Evolutionary conservation across 2,329 filamentous ascomycete species (phyloP), one percentile per base, ranked within the genome.

Genomic region (Nigrospora sphaerica): DNA sequence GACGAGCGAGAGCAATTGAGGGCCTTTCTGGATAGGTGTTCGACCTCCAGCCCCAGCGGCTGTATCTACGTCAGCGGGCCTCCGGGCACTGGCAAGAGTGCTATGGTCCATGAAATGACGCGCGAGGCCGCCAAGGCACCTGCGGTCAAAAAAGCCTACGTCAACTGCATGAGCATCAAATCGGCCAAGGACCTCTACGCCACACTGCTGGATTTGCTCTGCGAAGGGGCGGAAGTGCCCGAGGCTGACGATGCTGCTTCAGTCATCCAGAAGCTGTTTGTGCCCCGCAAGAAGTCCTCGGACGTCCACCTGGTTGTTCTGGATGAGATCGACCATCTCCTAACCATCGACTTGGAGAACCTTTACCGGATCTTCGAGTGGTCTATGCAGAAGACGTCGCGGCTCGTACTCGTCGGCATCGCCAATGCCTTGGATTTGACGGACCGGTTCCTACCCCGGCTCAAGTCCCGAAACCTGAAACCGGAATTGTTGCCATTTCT

Each of bases 91-190:
- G 93, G 93, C 46, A 98, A 98, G 71, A 97, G 91, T 64, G 93
- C 93, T 31, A 85, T 97, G 73, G 82, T 97, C 51, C 83, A 83
- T 52, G 85, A 95, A 61, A 80, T 95, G 43, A 86, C 86, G 41
- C 71, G 80, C 41, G 73, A 81, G 38, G 67, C 85, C 42, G 69
- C 70, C 12, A 61, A 69, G 4, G 69, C 71, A 32, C 69, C 75
- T 14, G 64, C 71, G 4, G 71, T 93, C 45, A 82, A 80, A 57
- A 82, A 84, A 45, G 83, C 83, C 3, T 92, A 91, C 60, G 78
- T 98, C 73, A 98, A 98, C 64, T 98, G 93, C 68, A 96, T 96
- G 83, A 95, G 91, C 66, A 83, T 96, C 66, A 95, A 93, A 60
- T 88, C 83, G 32, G 88, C 90, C 2, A 83, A 82, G 54, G 91